phyloP scores from a whole-genome alignment of 768 basidiomycete genomes.

The Suillus spraguei region DNA sequence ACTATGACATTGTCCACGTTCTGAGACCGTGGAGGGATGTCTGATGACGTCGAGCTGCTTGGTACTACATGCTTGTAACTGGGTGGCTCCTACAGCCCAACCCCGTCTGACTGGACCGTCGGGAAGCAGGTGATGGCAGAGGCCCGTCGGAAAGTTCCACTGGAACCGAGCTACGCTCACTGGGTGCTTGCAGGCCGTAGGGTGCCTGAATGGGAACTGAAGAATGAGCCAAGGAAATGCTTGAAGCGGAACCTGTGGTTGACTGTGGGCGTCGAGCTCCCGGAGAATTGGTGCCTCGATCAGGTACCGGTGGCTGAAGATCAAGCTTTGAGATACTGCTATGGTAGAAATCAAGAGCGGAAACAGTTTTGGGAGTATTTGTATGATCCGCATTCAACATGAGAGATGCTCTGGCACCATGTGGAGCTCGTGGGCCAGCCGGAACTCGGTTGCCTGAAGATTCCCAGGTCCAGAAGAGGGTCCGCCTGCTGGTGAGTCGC shows the following conservation, averaged over 20 bases:
- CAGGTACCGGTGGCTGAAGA: constrained; percentile 10
- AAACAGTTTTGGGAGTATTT: constrained; percentile 7
- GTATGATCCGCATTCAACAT: neutral
- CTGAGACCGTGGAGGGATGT: neutral
- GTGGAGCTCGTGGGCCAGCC: neutral
- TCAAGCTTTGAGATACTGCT: constrained; percentile 14
- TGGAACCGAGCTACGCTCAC: neutral
- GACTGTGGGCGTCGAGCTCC: constrained; percentile 8
- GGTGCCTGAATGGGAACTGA: neutral
- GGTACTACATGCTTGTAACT: neutral
- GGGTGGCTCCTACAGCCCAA: neutral
- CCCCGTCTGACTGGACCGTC: neutral
- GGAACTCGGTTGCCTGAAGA: neutral
- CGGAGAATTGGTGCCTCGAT: constrained; percentile 1
- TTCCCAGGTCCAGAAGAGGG: constrained; percentile 3
- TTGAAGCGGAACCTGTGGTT: constrained; percentile 4
- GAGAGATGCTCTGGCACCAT: constrained; percentile 2
- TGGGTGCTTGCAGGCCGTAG: too few species aligned
- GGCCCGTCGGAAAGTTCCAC: neutral
- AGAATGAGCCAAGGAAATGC: neutral
- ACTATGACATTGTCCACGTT: neutral
- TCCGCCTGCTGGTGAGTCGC: neutral
- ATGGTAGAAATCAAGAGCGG: constrained; percentile 22
- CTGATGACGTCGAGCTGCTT: neutral
- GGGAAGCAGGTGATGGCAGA: neutral